Percentiles rank a stretch among this genome's conserved stretches.
phyloP scores from a whole-genome alignment of 176 grass and related monocot genomes.

The Poa pratensis region DNA sequence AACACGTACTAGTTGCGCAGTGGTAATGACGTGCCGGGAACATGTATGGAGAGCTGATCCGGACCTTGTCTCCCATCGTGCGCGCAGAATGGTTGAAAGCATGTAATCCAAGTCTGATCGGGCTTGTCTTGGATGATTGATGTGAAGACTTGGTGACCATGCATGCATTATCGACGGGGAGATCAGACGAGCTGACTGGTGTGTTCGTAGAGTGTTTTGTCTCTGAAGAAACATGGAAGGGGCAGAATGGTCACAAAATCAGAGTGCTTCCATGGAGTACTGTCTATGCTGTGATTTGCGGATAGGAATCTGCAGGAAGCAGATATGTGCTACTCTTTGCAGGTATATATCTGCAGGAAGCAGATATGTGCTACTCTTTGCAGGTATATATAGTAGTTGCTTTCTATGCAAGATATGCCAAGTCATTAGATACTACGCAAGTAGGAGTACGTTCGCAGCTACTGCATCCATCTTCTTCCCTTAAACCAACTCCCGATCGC shows the following conservation, averaged over 20 bases:
- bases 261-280: neutral
- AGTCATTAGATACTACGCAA: neutral
- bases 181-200: neutral
- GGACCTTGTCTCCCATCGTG: constrained; percentile 19
- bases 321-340: no score
- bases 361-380: no score
- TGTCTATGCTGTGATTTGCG: no score
- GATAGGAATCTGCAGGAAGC: no score
- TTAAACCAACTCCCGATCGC: neutral
- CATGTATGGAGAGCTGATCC: neutral
- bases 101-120: neutral
- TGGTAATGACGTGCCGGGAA: constrained; percentile 40
- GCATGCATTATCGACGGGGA: neutral
- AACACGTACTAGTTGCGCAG: neutral
- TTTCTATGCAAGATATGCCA: neutral
- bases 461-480: neutral
- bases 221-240: neutral
- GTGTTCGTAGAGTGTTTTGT: neutral
- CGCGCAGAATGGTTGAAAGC: constrained; percentile 11
- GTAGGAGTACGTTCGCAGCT: neutral
- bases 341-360: no score
- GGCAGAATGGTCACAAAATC: neutral
- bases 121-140: neutral
- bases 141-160: neutral
- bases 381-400: neutral